Evolutionary conservation across 768 basidiomycete genomes (phyloP), one percentile per base, ranked within the genome.

Genomic region (Nevesoporus exiguus): DNA sequence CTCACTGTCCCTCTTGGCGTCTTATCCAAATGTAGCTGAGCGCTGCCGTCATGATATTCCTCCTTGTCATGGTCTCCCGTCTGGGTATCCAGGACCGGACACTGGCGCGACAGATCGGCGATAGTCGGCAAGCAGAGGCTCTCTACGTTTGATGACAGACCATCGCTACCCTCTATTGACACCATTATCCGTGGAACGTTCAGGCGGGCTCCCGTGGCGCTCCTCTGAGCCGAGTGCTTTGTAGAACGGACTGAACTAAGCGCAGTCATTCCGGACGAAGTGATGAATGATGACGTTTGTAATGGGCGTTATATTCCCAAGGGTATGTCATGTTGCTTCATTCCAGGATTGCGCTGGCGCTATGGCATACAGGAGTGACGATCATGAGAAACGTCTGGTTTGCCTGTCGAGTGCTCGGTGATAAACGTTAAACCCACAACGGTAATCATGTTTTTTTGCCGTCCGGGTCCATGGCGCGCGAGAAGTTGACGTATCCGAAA

Each of bases 171-270:
- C 1, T 77, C 75, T 47, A 65, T 74, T 7, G 65, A 61, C 4
- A 71, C 73, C 5, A 68, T 75, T 10, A 65, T 71, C n/a, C 71
- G 72, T 48, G 76, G 77, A 58, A 57, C 52, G 3, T 40, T 62
- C 29, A 56, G 63, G 43, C 57, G 63, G 63, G 29, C 29, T 48
- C 56, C 63, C 48, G 27, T 29, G 27, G 27, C 27, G 27, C 27
- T 8, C 61, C n/a, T 43, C 59, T 64, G 47, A 59, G 62, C 59
- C 22, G 24, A 37, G 17, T 40, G 5, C n/a, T 53, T 36, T 36
- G 33, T 11, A n/a, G n/a, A 30, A 42, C 19, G 5, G 21, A 47
- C 40, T 48, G 22, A 58, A 19, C 14, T 17, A 27, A 40, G 25
- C 19, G 40, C 33, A 68, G 65, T 55, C 10, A 29, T 68, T 25